phyloP scores from a whole-genome alignment of 1,284 basidiomycete species.

The Lignosus rhinocerotis region DNA sequence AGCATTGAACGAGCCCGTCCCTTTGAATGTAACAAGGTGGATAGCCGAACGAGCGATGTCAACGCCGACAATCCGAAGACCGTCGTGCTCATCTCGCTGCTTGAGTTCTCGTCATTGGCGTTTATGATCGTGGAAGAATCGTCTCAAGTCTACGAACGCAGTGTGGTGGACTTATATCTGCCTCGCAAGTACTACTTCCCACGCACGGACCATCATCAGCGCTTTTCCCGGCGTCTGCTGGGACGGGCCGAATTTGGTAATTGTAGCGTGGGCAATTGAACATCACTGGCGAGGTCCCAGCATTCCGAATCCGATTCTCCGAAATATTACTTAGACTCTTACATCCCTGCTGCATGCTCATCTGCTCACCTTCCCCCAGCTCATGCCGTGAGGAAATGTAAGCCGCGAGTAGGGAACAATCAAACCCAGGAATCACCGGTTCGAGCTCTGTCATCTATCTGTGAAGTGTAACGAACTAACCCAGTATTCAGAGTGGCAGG shows the following conservation, averaged over 20 bases:
- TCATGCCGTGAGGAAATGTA: no score
- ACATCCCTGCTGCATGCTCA: no score
- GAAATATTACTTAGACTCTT: no score
- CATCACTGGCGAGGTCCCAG: no score
- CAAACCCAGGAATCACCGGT: no score
- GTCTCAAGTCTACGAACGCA: constrained; percentile 13
- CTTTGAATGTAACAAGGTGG: constrained; percentile 49
- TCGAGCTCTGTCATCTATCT: no score
- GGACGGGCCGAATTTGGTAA: not conserved
- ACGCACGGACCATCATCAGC: constrained; percentile 15
- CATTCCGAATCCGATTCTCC: no score
- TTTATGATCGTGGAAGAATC: constrained; percentile 56
- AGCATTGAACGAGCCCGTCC: constrained; percentile 45
- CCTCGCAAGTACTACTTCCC: not conserved
- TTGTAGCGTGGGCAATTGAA: no score
- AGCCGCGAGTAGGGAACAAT: no score
- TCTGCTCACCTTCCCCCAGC: no score
- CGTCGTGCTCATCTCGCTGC: constrained; percentile 50
- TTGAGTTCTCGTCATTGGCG: constrained; percentile 44
- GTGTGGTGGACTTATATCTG: constrained; percentile 1
- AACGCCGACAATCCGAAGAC: constrained; percentile 41
- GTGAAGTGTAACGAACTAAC: no score
- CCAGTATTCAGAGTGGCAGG: no score
- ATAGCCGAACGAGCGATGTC: constrained; percentile 55
- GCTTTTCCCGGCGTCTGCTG: not conserved